Evolutionary conservation across 1,139 yeast species (phyloP), one percentile per base, ranked within the genome.

Genomic region (Yamadazyma jaroonii): DNA sequence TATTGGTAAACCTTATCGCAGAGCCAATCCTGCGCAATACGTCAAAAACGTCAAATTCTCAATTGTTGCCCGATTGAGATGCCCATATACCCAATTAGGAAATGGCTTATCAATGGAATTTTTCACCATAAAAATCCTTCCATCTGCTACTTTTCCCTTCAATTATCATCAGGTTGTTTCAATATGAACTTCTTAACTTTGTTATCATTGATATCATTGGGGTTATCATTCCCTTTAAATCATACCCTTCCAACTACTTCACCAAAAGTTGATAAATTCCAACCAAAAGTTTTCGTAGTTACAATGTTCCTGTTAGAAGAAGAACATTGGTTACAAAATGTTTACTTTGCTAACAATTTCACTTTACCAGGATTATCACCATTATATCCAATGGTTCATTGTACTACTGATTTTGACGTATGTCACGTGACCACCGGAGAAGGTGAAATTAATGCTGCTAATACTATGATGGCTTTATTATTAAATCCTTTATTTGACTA

Each of bases 371-470:
- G 86, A 29, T 64, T 81, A 42, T 77, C 84, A n/a, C 83, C 83
- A 28, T 47, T 72, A 31, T 80, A 70, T 61, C 82, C 84, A 24
- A 53, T 66, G 15, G 63, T 81, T 35, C 79, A 74, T 60, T 80
- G 86, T 59, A 70, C 72, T 35, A 52, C 64, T 30, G 66, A 77
- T 58, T 76, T 70, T 57, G 61, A 76, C 24, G 58, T 81, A 29
- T 80, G 85, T 62, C 81, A 79, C 52, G 56, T 79, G 41, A 78
- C 84, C 34, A 77, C 83, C 11, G 87, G 86, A 40, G 86, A 81
- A 60, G 83, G 81, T 45, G 85, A 80, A 54, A 74, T 79, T 50
- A 81, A 81, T 50, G 86, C 87, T 31, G 86, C 86, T 20, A 49
- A 80, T 28, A 67, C 84, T 27, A 57, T 80, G 43, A 67, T 77